phyloP scores from a whole-genome alignment of 495 filamentous ascomycete species.

The Pyrenula massariospora region DNA sequence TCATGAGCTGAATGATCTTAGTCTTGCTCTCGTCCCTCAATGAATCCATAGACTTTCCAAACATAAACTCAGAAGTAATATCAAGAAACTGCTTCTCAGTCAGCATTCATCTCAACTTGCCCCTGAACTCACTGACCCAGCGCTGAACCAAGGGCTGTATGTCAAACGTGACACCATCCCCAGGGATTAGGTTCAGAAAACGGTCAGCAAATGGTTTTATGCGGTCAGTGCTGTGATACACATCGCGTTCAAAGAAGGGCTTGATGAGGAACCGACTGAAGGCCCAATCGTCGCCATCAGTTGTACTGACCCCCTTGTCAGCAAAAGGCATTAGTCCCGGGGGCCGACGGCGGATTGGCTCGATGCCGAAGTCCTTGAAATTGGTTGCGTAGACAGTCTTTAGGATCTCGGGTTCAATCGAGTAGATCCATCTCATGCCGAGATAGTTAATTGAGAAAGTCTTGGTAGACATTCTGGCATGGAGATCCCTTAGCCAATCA shows the following conservation, averaged over 20 bases:
- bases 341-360: conserved; percentile 2
- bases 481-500: too few relatives aligned
- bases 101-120: too few relatives aligned
- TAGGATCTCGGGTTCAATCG: conserved; percentile 41
- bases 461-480: too few relatives aligned
- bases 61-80: conserved; percentile 1
- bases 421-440: too few relatives aligned
- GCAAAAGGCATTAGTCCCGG: conserved; percentile 3
- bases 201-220: background rate
- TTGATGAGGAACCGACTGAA: conserved; percentile 6
- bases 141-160: too few relatives aligned
- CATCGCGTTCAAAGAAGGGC: conserved; percentile 3
- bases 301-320: conserved; percentile 6
- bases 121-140: too few relatives aligned
- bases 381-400: conserved; percentile 30
- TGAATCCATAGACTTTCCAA: conserved; percentile 4
- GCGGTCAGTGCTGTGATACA: background rate
- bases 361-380: conserved; percentile 4
- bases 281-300: conserved; percentile 5
- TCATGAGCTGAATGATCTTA: too few relatives aligned
- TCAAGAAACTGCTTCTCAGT: too few relatives aligned
- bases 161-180: conserved; percentile 3
- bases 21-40: too few relatives aligned
- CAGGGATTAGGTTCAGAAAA: background rate
- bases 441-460: too few relatives aligned